Evolutionary conservation across 2,329 filamentous ascomycete genomes (phyloP).

Genomic region (Colletotrichum sublineola): DNA sequence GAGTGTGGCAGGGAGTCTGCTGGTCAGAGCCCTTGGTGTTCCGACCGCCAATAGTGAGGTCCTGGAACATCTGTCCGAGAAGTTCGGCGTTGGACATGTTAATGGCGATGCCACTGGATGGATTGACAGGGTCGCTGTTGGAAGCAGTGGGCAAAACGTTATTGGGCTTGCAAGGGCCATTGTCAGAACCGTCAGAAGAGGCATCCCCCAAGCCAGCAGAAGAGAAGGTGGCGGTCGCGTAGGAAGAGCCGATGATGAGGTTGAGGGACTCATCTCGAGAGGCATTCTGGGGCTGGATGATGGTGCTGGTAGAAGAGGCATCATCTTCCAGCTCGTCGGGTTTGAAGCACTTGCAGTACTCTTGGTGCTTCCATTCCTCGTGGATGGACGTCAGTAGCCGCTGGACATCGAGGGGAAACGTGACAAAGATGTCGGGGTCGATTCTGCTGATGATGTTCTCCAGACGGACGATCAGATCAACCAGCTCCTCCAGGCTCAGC

Average conservation of each 20-base stretch:
- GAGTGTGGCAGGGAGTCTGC: background rate
- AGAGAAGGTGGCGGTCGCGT: background rate
- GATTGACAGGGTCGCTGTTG: background rate
- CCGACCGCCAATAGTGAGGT: background rate
- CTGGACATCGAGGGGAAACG: background rate
- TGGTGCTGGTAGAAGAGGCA: background rate
- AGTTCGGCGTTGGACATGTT: background rate
- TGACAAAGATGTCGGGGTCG: conserved; percentile 2
- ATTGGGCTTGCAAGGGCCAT: background rate
- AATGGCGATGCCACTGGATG: too few relatives aligned
- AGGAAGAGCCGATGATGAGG: background rate
- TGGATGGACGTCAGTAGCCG: background rate
- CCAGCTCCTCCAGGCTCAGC: background rate
- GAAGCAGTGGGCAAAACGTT: background rate
- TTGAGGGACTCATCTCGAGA: background rate
- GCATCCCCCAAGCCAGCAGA: background rate
- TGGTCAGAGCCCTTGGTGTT: background rate
- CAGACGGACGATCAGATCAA: background rate
- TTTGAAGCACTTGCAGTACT: conserved; percentile 6
- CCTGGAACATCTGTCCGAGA: background rate
- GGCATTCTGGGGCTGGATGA: background rate
- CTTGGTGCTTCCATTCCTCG: conserved; percentile 23
- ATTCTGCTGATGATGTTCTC: background rate
- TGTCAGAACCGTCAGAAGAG: background rate
- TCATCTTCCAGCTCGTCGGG: background rate